Base-by-base conservation (phyloP, 257 asterid genomes). In the Nicotiana otophora region DNA sequence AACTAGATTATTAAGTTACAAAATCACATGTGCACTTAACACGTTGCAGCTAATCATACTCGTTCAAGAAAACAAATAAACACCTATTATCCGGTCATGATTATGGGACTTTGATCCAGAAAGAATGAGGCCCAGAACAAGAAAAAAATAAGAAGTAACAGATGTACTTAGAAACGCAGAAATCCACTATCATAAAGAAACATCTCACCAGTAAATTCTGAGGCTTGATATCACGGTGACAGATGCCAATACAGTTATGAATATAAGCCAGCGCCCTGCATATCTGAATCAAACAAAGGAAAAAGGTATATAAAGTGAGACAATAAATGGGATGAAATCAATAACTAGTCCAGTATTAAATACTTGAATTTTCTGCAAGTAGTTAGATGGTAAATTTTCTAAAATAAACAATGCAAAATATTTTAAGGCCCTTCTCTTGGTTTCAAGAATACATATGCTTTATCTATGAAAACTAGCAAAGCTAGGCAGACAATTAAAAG, bases 171-270 rank as follows among this genome's bases (percentile, higher is more conserved):
- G 68, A 62, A 63, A 28, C 39, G 33, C 74, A 53, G 63, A 83
- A 77, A 64, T 33, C 26, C 34, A 76, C 11, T 30, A 36, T 77
- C 65, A 12, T 78, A 57, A 80, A 78, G 83, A 87, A 83, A 84
- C 85, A 60, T 84, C 98, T 91, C 88, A 95, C 99, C 83, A 95
- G 93, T 85, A 95, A 88, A 92, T 95, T 95, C 87, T 95, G 99
- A 84, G 99, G 99, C 88, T 95, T 95, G 90, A 95, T 95, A 84
- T 95, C 99, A 64, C 98, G 98, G 87, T 95, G 99, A 83, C 99
- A 95, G 64, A 95, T 91, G 64, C 98, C 99, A 65, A 95, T 91
- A 87, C 95, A 93, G 87, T 95, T 95, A 83, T 95, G 99, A 66
- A 93, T 92, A 82, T 95, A 95, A 58, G 99, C 98, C 88, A 95